Percentiles rank a stretch among this genome's conserved stretches.
Conservation (phyloP, 768 basidiomycete species). For the Termitomyces sp. region DNA sequence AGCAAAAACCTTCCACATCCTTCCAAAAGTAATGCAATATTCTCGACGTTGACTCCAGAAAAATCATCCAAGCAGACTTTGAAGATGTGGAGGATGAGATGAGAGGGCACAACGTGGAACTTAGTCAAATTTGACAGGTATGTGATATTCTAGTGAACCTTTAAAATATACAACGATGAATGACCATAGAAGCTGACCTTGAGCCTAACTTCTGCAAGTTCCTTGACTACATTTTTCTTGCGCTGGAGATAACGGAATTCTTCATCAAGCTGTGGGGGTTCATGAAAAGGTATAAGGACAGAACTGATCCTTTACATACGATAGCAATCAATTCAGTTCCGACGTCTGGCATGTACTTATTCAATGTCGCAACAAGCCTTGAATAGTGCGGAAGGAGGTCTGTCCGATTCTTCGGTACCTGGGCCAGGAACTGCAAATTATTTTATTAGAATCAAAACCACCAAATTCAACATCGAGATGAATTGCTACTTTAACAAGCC, state of each 20-base stretch:
- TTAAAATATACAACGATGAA: not conserved
- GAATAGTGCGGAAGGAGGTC: constrained; percentile 95
- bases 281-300: constrained; percentile 1
- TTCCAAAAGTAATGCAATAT: constrained; percentile 86
- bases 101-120: constrained; percentile 85
- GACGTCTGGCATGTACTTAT: constrained; percentile 91
- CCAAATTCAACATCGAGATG: constrained; percentile 1
- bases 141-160: constrained; percentile 66
- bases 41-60: constrained; percentile 89
- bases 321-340: constrained; percentile 77
- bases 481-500: constrained; percentile 71
- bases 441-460: constrained; percentile 1
- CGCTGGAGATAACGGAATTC: constrained; percentile 94
- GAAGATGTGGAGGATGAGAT: constrained; percentile 92
- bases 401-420: constrained; percentile 82
- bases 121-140: constrained; percentile 95
- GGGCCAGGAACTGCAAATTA: constrained; percentile 62
- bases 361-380: constrained; percentile 82
- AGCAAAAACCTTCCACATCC: constrained; percentile 92
- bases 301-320: constrained; percentile 44
- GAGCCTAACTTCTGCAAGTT: constrained; percentile 78
- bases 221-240: constrained; percentile 91
- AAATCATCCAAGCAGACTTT: constrained; percentile 98
- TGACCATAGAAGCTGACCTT: constrained; percentile 50
- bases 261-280: constrained; percentile 74